A percentile compares a stretch with the other conserved stretches of the same genome.
phyloP scores from a whole-genome alignment of 306 rosid genomes.

The Benincasa hispida region DNA sequence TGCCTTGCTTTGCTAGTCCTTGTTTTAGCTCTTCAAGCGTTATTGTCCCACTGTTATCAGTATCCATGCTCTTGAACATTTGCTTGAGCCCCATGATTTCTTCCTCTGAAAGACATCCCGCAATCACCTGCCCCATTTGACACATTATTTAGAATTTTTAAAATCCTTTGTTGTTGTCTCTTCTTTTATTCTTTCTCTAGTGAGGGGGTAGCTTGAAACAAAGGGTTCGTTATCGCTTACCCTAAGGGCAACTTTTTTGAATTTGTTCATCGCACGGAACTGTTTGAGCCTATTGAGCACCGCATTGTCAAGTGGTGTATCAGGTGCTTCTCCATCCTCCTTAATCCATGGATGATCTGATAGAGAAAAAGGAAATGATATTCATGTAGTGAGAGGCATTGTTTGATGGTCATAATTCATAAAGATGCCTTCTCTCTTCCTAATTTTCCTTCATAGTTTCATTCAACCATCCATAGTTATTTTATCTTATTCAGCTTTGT shows the following conservation, averaged over 20 bases:
- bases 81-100: constrained; percentile 95
- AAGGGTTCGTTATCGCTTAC: constrained; percentile 14
- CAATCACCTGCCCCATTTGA: constrained; percentile 51
- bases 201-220: not conserved
- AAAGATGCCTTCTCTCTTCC: not conserved
- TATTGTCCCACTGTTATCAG: constrained; percentile 90
- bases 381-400: not conserved
- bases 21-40: constrained; percentile 95
- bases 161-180: not conserved
- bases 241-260: constrained; percentile 91
- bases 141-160: not conserved
- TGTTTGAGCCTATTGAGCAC: constrained; percentile 90
- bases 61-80: constrained; percentile 83
- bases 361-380: constrained; percentile 3
- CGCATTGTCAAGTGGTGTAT: constrained; percentile 88
- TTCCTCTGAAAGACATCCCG: constrained; percentile 94
- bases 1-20: constrained; percentile 94
- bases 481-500: not conserved
- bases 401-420: not conserved
- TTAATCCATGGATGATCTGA: constrained; percentile 52
- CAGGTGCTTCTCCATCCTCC: constrained; percentile 98
- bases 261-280: constrained; percentile 91
- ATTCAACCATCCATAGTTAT: not conserved
- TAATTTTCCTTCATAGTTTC: not conserved
- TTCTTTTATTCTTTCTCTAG: not conserved